phyloP scores from a whole-genome alignment of 495 filamentous ascomycete genomes.

The Hypomontagnella submonticulosa region DNA sequence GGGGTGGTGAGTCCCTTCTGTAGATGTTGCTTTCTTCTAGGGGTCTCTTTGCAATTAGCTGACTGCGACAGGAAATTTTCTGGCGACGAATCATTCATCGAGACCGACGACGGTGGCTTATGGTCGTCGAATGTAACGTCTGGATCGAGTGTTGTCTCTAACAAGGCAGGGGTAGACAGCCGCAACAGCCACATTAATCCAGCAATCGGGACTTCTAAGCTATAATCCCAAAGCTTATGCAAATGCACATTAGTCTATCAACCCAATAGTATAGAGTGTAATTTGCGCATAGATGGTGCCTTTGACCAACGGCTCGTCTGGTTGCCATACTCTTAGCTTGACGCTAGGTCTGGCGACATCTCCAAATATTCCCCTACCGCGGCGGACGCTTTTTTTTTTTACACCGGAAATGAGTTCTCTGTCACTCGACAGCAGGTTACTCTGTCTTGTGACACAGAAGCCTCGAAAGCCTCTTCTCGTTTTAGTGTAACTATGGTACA shows the following conservation, averaged over 20 bases:
- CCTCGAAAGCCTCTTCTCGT: conserved; percentile 4
- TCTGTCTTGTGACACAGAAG: neutral
- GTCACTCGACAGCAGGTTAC: too few relatives aligned
- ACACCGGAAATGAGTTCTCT: too few relatives aligned
- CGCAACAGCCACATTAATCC: conserved; percentile 18
- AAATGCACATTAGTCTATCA: conserved; percentile 3
- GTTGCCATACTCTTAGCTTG: neutral
- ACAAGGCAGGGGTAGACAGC: conserved; percentile 8
- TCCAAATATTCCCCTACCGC: neutral
- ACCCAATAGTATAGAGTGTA: neutral
- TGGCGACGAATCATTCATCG: conserved; percentile 77
- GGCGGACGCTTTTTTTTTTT: neutral
- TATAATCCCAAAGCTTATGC: conserved; percentile 20
- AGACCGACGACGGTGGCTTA: conserved; percentile 32
- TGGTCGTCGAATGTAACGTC: conserved; percentile 29
- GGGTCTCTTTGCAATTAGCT: conserved; percentile 34
- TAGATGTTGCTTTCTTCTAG: conserved; percentile 29
- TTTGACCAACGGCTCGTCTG: conserved; percentile 3
- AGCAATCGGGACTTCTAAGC: conserved; percentile 30
- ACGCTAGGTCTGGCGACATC: conserved; percentile 2
- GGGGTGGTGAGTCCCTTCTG: conserved; percentile 75
- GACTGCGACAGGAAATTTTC: conserved; percentile 70
- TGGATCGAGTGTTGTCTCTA: conserved; percentile 3
- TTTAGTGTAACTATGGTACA: conserved; percentile 26
- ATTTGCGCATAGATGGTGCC: conserved; percentile 7